Base-by-base conservation (phyloP, 257 asterid species). In the Lavandula angustifolia region DNA sequence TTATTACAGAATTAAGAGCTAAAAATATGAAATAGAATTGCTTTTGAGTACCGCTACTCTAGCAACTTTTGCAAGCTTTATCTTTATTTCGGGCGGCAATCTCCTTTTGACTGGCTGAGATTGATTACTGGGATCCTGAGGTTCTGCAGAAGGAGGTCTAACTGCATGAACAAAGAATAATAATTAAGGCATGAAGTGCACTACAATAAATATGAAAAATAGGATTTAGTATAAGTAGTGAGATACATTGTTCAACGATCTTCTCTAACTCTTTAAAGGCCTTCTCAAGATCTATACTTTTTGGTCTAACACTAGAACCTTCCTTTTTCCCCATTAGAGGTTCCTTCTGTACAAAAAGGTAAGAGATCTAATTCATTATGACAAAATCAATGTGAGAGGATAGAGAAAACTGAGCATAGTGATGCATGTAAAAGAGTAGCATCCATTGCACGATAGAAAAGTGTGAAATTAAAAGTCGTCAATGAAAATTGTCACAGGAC, bases 51-150 rank as follows among this genome's bases (percentile, higher is more conserved):
- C 96, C 84, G 88, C 87, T 60, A 79, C 46, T 80, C 94, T 80
- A 63, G 95, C 94, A 73, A 89, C 94, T 89, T 77, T 87, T 43
- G 87, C 91, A 51, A 89, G 86, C 82, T 79, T 85, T 82, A 72
- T 86, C 86, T 85, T 89, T 68, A 89, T 67, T 81, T 83, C 96
- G 60, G 80, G 73, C 7, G 94, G 81, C 69, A 89, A 74, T 80
- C 96, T 85, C 83, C 84, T 81, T 74, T 87, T 89, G 71, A 85
- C 73, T 6, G 83, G 81, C 76, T 87, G 96, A 63, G 92, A 73
- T 62, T 94, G 71, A 80, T 71, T 86, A 53, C 75, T 88, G 60
- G 84, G 79, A 75, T 80, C 89, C 73, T 81, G 89, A 75, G 78
- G 76, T 72, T 91, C 94, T 43, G 78, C 62, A 8, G 80, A 71